Percentiles rank a stretch among this genome's conserved stretches.
These are phyloP conservation scores for Colletotrichum zoysiae DNA, from an alignment of 2,329 filamentous ascomycete genomes.

Conservation along the genomic window DNA sequence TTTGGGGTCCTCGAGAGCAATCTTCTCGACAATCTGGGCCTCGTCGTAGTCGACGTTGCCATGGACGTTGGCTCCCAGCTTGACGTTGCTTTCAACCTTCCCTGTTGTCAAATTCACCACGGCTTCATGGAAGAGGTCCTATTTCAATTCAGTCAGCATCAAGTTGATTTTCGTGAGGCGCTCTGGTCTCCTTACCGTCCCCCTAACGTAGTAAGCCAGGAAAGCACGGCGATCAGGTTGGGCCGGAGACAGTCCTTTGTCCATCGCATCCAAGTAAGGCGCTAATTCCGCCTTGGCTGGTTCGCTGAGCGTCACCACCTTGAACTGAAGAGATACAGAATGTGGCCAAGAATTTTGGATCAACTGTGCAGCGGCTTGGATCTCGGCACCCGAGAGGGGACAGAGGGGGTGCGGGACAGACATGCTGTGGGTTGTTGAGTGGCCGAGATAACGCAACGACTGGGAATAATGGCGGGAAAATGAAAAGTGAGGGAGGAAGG, in stretches of 20 bases:
- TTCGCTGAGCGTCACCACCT: conserved; percentile 70
- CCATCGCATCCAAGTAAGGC: conserved; percentile 63
- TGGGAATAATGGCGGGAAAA: too few species aligned
- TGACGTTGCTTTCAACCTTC: conserved; percentile 67
- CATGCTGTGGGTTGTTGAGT: conserved; percentile 6
- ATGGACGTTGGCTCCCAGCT: conserved; percentile 70
- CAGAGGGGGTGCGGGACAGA: conserved; percentile 65
- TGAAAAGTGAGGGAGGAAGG: neutral
- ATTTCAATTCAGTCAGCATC: conserved; percentile 1
- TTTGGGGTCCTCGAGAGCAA: conserved; percentile 65
- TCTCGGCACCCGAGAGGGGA: conserved; percentile 69
- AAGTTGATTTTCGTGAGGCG: neutral
- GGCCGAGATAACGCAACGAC: neutral
- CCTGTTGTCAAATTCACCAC: conserved; percentile 63
- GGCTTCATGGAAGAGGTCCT: conserved; percentile 74
- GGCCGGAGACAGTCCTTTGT: conserved; percentile 50
- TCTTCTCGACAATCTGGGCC: conserved; percentile 68
- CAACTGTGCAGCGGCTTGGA: conserved; percentile 62
- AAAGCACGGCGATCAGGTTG: conserved; percentile 63
- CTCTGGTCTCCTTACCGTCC: conserved; percentile 62
- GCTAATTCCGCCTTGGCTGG: conserved; percentile 65
- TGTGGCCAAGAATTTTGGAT: conserved; percentile 67
- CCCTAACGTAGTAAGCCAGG: conserved; percentile 69
- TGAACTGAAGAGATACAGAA: conserved; percentile 70
- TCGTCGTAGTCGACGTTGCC: conserved; percentile 71